Conservation (phyloP, 2,329 filamentous ascomycete genomes). For the Ophiocordyceps australis region DNA sequence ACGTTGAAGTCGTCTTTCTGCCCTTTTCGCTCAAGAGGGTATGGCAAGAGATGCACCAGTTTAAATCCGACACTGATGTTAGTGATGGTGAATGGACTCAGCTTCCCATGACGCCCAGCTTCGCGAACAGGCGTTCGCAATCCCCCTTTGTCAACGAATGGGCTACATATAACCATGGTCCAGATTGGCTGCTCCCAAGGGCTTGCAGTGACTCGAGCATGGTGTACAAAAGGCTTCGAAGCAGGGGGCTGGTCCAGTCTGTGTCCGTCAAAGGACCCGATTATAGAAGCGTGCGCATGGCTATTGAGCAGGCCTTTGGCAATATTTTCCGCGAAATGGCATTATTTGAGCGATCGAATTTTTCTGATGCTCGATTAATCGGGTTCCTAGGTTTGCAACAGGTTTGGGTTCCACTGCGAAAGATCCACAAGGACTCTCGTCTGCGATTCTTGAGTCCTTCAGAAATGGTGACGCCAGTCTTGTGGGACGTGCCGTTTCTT, state of each 20-base stretch:
- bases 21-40: constrained; percentile 45
- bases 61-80: constrained; percentile 18
- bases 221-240: constrained; percentile 54
- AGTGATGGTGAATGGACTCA: constrained; percentile 36
- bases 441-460: constrained; percentile 51
- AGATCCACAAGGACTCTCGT: constrained; percentile 55
- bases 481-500: constrained; percentile 57
- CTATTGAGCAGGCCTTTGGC: constrained; percentile 44
- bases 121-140: constrained; percentile 23
- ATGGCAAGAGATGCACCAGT: constrained; percentile 32
- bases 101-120: constrained; percentile 27
- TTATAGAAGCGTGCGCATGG: constrained; percentile 47
- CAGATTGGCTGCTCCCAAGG: constrained; percentile 48
- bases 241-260: constrained; percentile 51
- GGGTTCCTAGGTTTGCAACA: constrained; percentile 44
- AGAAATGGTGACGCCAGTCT: constrained; percentile 54
- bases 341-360: constrained; percentile 11
- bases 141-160: constrained; percentile 29
- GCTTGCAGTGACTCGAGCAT: constrained; percentile 45
- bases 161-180: constrained; percentile 22
- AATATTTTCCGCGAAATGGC: constrained; percentile 29
- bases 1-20: constrained; percentile 58
- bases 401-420: constrained; percentile 58
- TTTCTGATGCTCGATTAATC: constrained; percentile 11
- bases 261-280: constrained; percentile 44